Evolutionary conservation across 805 yeast species (phyloP), one percentile per base, ranked within the genome.

Genomic region (Yamadazyma kitorensis): DNA sequence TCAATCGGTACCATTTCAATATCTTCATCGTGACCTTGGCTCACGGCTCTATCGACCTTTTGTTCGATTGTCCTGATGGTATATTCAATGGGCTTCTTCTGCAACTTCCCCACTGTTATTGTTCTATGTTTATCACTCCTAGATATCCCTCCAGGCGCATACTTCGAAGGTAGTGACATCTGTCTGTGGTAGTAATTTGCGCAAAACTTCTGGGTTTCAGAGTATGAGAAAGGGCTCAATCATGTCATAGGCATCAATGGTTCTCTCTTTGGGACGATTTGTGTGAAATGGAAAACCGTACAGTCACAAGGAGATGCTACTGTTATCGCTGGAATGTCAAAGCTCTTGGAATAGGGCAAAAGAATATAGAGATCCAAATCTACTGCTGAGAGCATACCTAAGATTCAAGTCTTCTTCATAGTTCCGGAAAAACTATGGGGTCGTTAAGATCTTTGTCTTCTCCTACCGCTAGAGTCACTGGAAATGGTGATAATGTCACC

Each of bases 361-460:
- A n/a, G n/a, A n/a, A n/a, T n/a, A n/a, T n/a, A n/a, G n/a, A n/a
- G n/a, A n/a, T n/a, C n/a, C n/a, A n/a, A n/a, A n/a, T n/a, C n/a
- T n/a, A n/a, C n/a, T n/a, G n/a, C n/a, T n/a, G n/a, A n/a, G n/a
- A n/a, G n/a, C n/a, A n/a, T n/a, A n/a, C n/a, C n/a, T n/a, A n/a
- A n/a, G n/a, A n/a, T n/a, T n/a, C n/a, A n/a, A n/a, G n/a, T n/a
- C n/a, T n/a, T n/a, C n/a, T n/a, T n/a, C n/a, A n/a, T n/a, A n/a
- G n/a, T n/a, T n/a, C 78, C 8, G 78, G 72, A 44, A 57, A 67
- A 24, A 74, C 77, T 4, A 72, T 72, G 59, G 64, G 74, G 6
- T 73, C 76, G 5, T 55, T 72, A 41, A 59, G 67, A 35, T 63
- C 65, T 17, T 68, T 72, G 36, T 52, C 73, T 17, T 64, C 74